Evolutionary conservation across 768 basidiomycete genomes (phyloP).

Genomic region (Boletus subparvulus): DNA sequence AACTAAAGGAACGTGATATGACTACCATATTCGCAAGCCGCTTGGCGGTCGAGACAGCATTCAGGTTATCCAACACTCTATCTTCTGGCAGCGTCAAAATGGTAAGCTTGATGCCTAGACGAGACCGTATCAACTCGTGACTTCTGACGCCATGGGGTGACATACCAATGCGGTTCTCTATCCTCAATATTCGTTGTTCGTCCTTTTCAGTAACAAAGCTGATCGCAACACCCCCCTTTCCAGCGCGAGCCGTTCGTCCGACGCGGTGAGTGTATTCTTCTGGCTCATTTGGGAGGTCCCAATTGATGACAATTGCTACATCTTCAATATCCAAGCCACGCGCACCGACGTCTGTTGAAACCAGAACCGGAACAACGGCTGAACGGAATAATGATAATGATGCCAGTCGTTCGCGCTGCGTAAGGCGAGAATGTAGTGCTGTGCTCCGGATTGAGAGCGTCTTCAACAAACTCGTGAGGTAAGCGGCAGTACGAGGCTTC

Average conservation of each 20-base stretch:
- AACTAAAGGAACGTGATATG: neutral
- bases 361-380: slow-evolving; percentile 82
- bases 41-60: slow-evolving; percentile 89
- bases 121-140: neutral
- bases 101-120: slow-evolving; percentile 66
- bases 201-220: slow-evolving; percentile 96
- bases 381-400: slow-evolving; percentile 88
- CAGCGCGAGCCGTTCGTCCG: slow-evolving; percentile 88
- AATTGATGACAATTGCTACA: slow-evolving; percentile 94
- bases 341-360: slow-evolving; percentile 94
- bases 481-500: slow-evolving; percentile 85
- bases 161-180: slow-evolving; percentile 87
- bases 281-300: slow-evolving; percentile 87
- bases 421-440: slow-evolving; percentile 88
- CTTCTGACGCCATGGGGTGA: slow-evolving; percentile 9
- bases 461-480: slow-evolving; percentile 78
- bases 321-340: slow-evolving; percentile 96
- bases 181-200: slow-evolving; percentile 75
- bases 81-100: slow-evolving; percentile 79
- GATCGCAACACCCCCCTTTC: slow-evolving; percentile 83
- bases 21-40: slow-evolving; percentile 91
- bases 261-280: slow-evolving; percentile 98
- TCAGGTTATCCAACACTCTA: slow-evolving; percentile 80
- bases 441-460: slow-evolving; percentile 80
- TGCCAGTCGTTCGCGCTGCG: slow-evolving; percentile 83